Conservation (phyloP, 768 basidiomycete genomes). For the Sistotremastrum suecicum region DNA sequence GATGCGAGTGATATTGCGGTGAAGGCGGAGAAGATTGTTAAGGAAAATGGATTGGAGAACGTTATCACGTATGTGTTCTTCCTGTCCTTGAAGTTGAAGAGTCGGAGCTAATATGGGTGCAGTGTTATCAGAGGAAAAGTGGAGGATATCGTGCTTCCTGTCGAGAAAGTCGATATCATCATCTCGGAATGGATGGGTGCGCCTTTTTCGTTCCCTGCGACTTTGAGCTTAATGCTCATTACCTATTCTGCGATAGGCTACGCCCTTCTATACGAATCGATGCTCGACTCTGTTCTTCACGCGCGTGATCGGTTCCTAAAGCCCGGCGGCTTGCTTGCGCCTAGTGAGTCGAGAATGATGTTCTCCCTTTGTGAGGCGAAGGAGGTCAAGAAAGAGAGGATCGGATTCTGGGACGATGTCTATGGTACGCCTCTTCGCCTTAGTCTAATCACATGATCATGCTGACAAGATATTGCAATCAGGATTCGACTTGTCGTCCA, state of each 20-base stretch:
- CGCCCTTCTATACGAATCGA: constrained; percentile 84
- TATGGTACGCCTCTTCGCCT: constrained; percentile 44
- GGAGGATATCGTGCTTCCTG: constrained; percentile 70
- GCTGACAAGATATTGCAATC: no score
- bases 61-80: constrained; percentile 41
- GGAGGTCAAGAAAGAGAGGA: constrained; percentile 64
- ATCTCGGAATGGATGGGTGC: constrained; percentile 92
- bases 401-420: constrained; percentile 82
- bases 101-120: neutral
- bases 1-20: constrained; percentile 78
- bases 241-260: constrained; percentile 25
- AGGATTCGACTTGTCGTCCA: constrained; percentile 66
- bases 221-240: no score
- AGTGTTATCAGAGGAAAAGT: constrained; percentile 74
- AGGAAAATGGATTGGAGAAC: constrained; percentile 40
- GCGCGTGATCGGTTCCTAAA: constrained; percentile 80
- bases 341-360: constrained; percentile 79
- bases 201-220: no score
- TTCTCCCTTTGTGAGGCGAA: constrained; percentile 68
- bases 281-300: constrained; percentile 88
- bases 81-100: neutral
- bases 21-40: constrained; percentile 66
- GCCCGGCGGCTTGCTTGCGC: constrained; percentile 74
- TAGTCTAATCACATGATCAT: no score
- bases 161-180: constrained; percentile 81